Evolutionary conservation across 345 rosid genomes (phyloP), one percentile per base, ranked within the genome.

Genomic region (Erucastrum elatum): DNA sequence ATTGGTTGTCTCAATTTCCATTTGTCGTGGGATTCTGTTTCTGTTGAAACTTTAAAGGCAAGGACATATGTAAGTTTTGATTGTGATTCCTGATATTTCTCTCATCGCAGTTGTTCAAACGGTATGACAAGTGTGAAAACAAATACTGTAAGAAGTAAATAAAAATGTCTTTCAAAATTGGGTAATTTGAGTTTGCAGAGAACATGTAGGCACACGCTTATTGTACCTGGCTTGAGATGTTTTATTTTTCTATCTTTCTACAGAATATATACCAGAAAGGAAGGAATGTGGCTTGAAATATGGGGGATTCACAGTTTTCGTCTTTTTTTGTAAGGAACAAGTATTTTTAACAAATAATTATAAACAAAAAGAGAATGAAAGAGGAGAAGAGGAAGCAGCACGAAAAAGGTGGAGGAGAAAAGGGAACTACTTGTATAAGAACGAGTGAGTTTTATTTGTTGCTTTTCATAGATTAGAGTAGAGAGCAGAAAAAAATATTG

Each of bases 231-330:
- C 63, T 13, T 41, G 49, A 69, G 41, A 49, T 62, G 51, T 59
- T 59, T 17, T 69, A 33, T 51, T 35, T 68, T 12, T 7, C 29
- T 63, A 12, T 33, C 5, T 25, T 30, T 41, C 6, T 27, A 60
- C 2, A 63, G 16, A 55, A 15, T 46, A 55, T 4, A 72, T 15
- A 11, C 53, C 44, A 29, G 31, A 13, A 60, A 67, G 68, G 62
- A 68, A 46, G 15, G 35, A 76, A 44, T 44, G 37, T 49, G 27
- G 68, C 68, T 61, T 69, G 70, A 77, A 69, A 69, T 62, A 62
- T 68, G 80, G 74, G 29, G 16, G 39, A 51, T 49, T 71, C 76
- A 77, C 66, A 77, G 44, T 64, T 64, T 71, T 77, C 49, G 65
- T 67, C 39, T 66, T 25, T 37, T 13, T 37, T 64, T 10, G 30